These are phyloP conservation scores for Paspalum vaginatum DNA, from an alignment of 176 grass and related monocot genomes.

Conservation along the genomic window DNA sequence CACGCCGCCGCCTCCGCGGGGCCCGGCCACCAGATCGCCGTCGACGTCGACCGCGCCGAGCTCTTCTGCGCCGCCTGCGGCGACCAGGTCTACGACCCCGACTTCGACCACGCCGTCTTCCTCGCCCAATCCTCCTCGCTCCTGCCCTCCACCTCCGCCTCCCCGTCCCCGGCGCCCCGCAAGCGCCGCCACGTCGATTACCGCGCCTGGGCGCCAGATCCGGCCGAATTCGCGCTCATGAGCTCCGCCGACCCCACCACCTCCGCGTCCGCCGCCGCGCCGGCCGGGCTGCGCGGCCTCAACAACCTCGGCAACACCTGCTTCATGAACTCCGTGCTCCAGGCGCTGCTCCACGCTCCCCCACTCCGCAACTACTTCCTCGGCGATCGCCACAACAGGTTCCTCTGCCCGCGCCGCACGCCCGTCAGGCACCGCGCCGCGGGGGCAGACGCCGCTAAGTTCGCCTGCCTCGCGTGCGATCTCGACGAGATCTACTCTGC, in stretches of 20 bases:
- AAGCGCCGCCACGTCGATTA: slow-evolving; percentile 81
- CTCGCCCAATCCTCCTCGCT: slow-evolving; percentile 64
- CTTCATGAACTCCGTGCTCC: slow-evolving; percentile 99
- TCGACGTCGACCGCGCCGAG: slow-evolving; percentile 89
- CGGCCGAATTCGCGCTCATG: slow-evolving; percentile 64
- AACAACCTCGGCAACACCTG: slow-evolving; percentile 98
- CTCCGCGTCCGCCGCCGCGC: slow-evolving; percentile 46
- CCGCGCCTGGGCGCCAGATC: slow-evolving; percentile 80
- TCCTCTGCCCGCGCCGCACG: slow-evolving; percentile 68
- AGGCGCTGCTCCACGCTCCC: slow-evolving; percentile 84
- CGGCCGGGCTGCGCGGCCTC: slow-evolving; percentile 69
- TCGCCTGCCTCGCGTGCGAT: slow-evolving; percentile 79
- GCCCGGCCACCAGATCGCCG: slow-evolving; percentile 82
- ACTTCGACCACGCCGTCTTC: slow-evolving; percentile 86
- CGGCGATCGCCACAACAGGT: slow-evolving; percentile 82
- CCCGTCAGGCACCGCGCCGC: slow-evolving; percentile 52
- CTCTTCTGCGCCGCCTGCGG: slow-evolving; percentile 85
- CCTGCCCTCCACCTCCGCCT: neutral
- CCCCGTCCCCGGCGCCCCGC: slow-evolving; percentile 11
- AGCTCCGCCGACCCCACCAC: slow-evolving; percentile 54
- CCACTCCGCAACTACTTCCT: slow-evolving; percentile 92
- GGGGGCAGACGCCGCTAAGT: slow-evolving; percentile 30
- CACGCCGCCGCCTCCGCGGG: slow-evolving; percentile 50
- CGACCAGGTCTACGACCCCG: slow-evolving; percentile 91
- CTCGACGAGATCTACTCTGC: slow-evolving; percentile 91